Conservation (phyloP, 2,329 filamentous ascomycete species). For the Hymenoscyphus fraxineus region DNA sequence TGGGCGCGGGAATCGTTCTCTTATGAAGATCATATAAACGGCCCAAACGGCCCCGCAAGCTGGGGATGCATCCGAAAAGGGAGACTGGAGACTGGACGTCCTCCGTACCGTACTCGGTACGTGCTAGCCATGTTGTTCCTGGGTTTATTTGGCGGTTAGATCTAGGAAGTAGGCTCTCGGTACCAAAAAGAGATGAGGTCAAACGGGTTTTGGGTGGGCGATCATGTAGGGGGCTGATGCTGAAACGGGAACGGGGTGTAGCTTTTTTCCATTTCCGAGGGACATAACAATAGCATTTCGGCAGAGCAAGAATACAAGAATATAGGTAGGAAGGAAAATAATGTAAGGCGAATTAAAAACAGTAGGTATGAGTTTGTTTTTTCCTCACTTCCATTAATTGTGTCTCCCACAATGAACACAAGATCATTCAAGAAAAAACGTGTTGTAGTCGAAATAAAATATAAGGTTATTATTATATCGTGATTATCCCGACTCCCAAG, state of each 20-base stretch:
- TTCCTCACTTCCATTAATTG: too few species aligned
- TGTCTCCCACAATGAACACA: too few species aligned
- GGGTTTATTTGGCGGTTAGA: background rate
- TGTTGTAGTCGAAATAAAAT: too few species aligned
- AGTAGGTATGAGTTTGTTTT: too few species aligned
- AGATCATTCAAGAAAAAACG: too few species aligned
- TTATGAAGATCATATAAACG: background rate
- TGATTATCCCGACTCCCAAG: too few species aligned
- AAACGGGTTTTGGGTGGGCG: constrained; percentile 1
- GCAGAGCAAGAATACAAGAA: too few species aligned
- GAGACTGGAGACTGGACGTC: background rate
- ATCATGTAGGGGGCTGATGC: background rate
- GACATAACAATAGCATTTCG: too few species aligned
- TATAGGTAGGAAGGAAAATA: too few species aligned
- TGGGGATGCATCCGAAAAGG: background rate
- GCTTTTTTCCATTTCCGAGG: background rate
- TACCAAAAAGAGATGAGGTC: background rate
- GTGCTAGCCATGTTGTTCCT: background rate
- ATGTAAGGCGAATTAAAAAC: too few species aligned
- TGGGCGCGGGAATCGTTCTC: background rate
- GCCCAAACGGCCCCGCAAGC: background rate
- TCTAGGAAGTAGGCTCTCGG: background rate
- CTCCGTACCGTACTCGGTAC: background rate
- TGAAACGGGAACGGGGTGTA: background rate
- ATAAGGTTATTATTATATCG: too few species aligned